Base-by-base conservation (phyloP, 225 moss, liverwort and hornwort species). In the Physcomitrellopsis africana region DNA sequence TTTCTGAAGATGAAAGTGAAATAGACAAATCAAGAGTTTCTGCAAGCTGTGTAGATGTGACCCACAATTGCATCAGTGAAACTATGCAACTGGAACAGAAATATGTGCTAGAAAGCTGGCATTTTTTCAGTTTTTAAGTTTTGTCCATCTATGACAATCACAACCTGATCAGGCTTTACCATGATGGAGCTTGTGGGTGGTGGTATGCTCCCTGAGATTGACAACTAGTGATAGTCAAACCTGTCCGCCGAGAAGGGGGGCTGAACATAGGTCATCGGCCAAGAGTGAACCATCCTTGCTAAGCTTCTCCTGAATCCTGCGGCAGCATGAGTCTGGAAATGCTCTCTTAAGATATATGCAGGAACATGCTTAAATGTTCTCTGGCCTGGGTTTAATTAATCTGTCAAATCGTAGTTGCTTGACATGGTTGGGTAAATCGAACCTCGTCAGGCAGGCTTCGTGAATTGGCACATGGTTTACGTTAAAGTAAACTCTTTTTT, bases 391-490 rank as follows among this genome's bases (percentile, higher is more conserved):
- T 87, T 89, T 3, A 89, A 82, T 64, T 73, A 51, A 24, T 87
- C 76, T 19, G 89, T 85, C 77, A 85, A 84, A 10, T 89, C 87
- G 67, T 87, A 87, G 87, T 87, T 89, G 80, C 84, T 87, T 17
- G 89, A 86, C 0, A 87, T 61, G 20, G 84, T 89, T 8, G 87
- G 87, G 69, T 86, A 85, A 7, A 87, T 42, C 0, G 89, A 87
- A 51, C 22, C 84, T 78, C 53, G 68, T 81, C 11, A 82, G 78
- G 10, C 51, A 54, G 5, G 80, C 89, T 22, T 89, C 86, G 18
- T 87, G 84, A 53, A 82, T 76, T 1, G 84, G 80, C 54, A 86
- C 89, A 9, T 86, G 86, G 47, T 89, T 84, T 8, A 89, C 3
- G 8, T 86, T 87, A 76, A 87, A 89, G 11, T 84, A 89, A 0